Conservation (phyloP, 306 rosid species). For the Neltuma alba region DNA sequence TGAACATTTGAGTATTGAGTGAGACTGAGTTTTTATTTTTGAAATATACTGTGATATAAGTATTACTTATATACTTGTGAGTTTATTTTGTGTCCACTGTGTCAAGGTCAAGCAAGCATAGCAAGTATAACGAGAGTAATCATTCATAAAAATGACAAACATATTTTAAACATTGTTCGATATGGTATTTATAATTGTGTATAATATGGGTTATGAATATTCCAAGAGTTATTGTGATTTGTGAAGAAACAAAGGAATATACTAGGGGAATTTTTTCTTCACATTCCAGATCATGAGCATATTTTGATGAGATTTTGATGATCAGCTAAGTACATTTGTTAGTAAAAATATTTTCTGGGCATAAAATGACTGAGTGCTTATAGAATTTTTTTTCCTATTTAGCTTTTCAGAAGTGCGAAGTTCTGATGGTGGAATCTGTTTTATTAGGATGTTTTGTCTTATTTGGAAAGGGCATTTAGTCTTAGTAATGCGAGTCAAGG, state of each 20-base stretch:
- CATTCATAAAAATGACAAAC: neutral
- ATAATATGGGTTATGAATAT: neutral
- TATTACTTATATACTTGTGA: neutral
- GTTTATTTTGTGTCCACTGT: neutral
- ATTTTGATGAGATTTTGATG: neutral
- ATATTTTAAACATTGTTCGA: neutral
- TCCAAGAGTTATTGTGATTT: neutral
- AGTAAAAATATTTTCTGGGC: neutral
- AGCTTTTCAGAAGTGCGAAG: conserved; percentile 27
- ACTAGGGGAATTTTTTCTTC: neutral
- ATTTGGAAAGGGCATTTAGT: conserved; percentile 86
- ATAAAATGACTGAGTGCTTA: conserved; percentile 12
- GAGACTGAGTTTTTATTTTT: neutral
- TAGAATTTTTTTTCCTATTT: neutral
- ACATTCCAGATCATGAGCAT: neutral
- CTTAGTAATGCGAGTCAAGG: conserved; percentile 67
- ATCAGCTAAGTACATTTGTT: neutral
- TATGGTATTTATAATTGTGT: neutral
- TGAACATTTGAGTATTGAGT: neutral
- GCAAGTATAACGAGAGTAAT: too few relatives aligned
- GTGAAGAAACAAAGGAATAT: neutral
- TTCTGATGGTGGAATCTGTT: conserved; percentile 37
- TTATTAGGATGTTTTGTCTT: conserved; percentile 80
- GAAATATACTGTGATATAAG: neutral
- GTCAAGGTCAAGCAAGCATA: too few relatives aligned